Evolutionary conservation across 1,284 basidiomycete genomes (phyloP).

Genomic region (Phellinidium pouzarii): DNA sequence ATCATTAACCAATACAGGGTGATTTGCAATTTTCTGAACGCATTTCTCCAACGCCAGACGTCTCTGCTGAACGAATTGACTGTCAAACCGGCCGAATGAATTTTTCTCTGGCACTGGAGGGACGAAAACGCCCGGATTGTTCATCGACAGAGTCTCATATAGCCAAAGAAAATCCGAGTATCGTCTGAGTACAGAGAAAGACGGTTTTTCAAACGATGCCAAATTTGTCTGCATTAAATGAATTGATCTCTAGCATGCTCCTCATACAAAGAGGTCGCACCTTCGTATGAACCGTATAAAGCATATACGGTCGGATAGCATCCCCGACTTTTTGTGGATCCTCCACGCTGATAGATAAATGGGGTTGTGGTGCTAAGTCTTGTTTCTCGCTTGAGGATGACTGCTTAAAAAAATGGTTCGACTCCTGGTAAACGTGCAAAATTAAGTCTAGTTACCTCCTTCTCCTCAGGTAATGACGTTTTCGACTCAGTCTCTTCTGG

Average conservation of each 20-base stretch:
- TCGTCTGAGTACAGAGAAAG: constrained; percentile 87
- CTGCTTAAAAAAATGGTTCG: background rate
- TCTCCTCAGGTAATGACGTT: background rate
- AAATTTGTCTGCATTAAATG: constrained; percentile 64
- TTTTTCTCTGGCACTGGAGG: constrained; percentile 97
- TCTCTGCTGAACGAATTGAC: constrained; percentile 82
- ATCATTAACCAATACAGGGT: constrained; percentile 81
- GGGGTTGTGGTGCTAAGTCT: constrained; percentile 33
- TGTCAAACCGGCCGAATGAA: constrained; percentile 83
- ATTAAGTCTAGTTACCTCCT: background rate
- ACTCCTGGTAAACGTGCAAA: background rate
- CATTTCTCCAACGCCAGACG: constrained; percentile 83
- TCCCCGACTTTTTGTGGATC: constrained; percentile 94
- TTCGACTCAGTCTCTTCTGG: background rate
- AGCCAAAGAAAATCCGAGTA: constrained; percentile 99
- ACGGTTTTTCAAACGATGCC: constrained; percentile 70
- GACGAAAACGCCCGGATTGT: constrained; percentile 96
- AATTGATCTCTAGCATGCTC: constrained; percentile 1
- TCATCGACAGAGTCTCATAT: constrained; percentile 81
- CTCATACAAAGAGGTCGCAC: constrained; percentile 34
- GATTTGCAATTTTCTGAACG: constrained; percentile 81
- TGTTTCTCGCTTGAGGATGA: background rate
- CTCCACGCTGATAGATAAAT: constrained; percentile 79
- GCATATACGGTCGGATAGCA: constrained; percentile 84
- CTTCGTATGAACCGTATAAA: constrained; percentile 89